These are phyloP conservation scores for Picea sitchensis DNA, from an alignment of 75 land plant species.

Conservation along the genomic window DNA sequence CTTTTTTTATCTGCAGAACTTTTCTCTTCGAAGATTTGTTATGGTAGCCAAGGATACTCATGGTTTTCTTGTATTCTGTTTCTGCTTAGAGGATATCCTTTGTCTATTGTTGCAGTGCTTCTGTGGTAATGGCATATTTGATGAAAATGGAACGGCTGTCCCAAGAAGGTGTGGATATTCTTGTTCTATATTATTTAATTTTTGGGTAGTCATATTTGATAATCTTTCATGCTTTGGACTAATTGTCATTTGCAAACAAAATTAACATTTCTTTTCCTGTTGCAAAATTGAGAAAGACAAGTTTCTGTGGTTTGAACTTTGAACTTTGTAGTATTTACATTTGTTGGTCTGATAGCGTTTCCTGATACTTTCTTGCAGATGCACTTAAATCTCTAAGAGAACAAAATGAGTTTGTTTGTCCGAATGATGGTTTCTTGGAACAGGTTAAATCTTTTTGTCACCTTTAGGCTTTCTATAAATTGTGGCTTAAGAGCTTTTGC, in stretches of 20 bases:
- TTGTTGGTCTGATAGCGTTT: not conserved
- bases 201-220: conserved; percentile 10
- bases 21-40: not conserved
- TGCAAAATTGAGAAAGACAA: not conserved
- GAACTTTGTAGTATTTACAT: not conserved
- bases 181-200: not conserved
- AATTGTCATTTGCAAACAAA: not conserved
- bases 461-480: not conserved
- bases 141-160: conserved; percentile 82
- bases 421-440: conserved; percentile 93
- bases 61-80: not conserved
- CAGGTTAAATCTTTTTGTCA: conserved; percentile 49
- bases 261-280: not conserved
- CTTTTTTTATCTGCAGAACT: not conserved
- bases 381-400: conserved; percentile 74
- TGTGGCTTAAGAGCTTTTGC: not conserved
- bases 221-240: not conserved
- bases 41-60: not conserved
- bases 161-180: conserved; percentile 58
- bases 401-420: conserved; percentile 61
- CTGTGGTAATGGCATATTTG: conserved; percentile 88
- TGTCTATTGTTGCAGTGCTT: conserved; percentile 80
- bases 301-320: not conserved
- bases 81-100: not conserved
- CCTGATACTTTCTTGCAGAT: conserved; percentile 46